Percentiles rank a stretch among this genome's conserved stretches.
These are phyloP conservation scores for Lepidium africanum DNA, from an alignment of 345 rosid genomes.

Conservation along the genomic window DNA sequence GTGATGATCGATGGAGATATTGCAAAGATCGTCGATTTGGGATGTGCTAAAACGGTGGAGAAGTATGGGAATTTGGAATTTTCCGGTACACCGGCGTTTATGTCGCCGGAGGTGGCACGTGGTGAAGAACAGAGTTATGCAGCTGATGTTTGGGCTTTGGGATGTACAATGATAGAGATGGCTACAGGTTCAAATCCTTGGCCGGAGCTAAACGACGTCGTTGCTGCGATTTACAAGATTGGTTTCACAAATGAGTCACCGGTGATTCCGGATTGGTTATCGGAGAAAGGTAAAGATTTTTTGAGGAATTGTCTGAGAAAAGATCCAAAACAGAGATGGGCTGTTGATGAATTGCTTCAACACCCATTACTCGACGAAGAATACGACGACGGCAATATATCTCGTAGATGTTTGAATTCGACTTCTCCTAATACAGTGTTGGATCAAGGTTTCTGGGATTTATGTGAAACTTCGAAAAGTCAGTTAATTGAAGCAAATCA, in stretches of 20 bases:
- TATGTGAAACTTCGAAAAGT: constrained; percentile 30
- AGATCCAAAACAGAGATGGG: constrained; percentile 62
- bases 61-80: constrained; percentile 21
- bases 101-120: constrained; percentile 92
- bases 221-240: constrained; percentile 58
- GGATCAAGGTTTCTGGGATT: constrained; percentile 76
- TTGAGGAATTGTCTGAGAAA: constrained; percentile 50
- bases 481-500: constrained; percentile 13
- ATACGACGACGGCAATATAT: background rate
- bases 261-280: constrained; percentile 52
- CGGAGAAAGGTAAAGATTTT: constrained; percentile 58
- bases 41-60: constrained; percentile 51
- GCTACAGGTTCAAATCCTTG: constrained; percentile 68
- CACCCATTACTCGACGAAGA: constrained; percentile 57
- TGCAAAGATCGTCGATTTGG: constrained; percentile 70
- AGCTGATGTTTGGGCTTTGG: constrained; percentile 89
- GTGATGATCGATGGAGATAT: constrained; percentile 44
- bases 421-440: constrained; percentile 66
- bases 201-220: constrained; percentile 55
- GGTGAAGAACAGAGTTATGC: constrained; percentile 75
- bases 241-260: constrained; percentile 71
- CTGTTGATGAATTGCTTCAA: constrained; percentile 47
- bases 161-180: constrained; percentile 76
- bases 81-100: constrained; percentile 88
- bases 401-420: background rate